These are phyloP conservation scores for Globisporangium okanoganense DNA, from an alignment of 352 stramenopile species.

Conservation along the genomic window DNA sequence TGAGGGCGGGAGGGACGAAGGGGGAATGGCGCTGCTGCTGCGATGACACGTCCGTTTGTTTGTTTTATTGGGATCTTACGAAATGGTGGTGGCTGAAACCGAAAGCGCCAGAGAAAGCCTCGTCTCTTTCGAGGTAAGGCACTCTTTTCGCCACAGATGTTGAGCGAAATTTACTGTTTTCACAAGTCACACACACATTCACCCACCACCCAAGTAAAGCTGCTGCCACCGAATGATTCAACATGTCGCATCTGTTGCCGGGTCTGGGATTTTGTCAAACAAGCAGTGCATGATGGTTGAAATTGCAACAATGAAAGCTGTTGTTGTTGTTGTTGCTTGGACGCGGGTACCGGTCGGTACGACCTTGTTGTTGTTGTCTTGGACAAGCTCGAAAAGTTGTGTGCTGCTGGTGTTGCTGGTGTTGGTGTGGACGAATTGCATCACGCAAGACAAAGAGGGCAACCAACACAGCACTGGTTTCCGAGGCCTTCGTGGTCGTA, in stretches of 20 bases:
- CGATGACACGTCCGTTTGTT: not conserved
- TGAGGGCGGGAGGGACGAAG: not conserved
- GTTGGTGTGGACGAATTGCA: not conserved
- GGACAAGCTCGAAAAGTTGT: not conserved
- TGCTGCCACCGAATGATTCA: conserved; percentile 1
- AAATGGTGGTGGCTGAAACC: conserved; percentile 3
- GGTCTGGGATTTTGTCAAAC: not conserved
- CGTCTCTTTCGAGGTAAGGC: conserved; percentile 1
- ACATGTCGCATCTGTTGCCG: conserved; percentile 1
- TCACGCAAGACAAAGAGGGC: not conserved
- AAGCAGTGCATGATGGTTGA: not conserved
- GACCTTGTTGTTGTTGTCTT: not conserved
- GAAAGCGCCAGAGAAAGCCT: not conserved
- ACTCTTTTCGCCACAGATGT: not conserved
- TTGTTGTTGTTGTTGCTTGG: no score
- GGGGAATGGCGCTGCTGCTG: not conserved
- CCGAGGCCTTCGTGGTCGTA: not conserved
- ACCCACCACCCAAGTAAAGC: not conserved
- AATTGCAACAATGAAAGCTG: not conserved
- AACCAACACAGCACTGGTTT: not conserved
- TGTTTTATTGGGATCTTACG: conserved; percentile 3
- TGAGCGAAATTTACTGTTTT: not conserved
- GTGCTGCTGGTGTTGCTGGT: not conserved
- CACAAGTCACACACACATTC: not conserved
- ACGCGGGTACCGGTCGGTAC: no score